phyloP scores from a whole-genome alignment of 495 filamentous ascomycete species.

The Polyplosphaeria fusca region DNA sequence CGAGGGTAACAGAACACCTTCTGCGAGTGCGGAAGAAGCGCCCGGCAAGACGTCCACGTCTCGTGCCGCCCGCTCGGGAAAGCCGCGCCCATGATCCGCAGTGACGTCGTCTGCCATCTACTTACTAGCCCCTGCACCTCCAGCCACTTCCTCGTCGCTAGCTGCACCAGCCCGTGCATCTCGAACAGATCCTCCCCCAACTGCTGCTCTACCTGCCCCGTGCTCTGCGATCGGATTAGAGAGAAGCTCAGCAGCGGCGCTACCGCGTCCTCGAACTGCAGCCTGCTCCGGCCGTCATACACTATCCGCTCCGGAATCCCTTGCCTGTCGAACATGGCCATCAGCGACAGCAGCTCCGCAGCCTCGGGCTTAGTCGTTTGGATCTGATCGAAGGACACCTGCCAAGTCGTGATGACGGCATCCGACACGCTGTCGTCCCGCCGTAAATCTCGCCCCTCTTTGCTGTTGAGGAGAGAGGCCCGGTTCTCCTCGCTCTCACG shows the following conservation, averaged over 20 bases:
- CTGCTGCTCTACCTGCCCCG: too few species aligned
- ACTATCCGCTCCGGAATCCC: conserved; percentile 3
- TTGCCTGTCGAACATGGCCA: conserved; percentile 10
- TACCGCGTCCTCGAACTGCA: not conserved
- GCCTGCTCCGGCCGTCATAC: not conserved
- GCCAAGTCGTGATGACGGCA: conserved; percentile 2
- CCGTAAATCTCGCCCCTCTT: not conserved
- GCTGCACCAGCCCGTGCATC: conserved; percentile 19
- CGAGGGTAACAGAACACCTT: too few species aligned
- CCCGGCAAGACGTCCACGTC: too few species aligned
- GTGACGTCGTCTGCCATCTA: too few species aligned
- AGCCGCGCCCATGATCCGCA: too few species aligned
- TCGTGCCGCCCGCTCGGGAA: too few species aligned
- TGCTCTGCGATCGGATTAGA: not conserved
- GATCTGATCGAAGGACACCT: conserved; percentile 1
- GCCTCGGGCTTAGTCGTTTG: not conserved
- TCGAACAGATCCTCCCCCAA: conserved; percentile 2
- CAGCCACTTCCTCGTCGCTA: conserved; percentile 19
- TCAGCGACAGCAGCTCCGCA: conserved; percentile 3
- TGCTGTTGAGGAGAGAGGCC: not conserved
- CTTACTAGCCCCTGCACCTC: too few species aligned
- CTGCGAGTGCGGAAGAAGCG: too few species aligned
- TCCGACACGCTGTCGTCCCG: not conserved
- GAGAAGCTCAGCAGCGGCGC: conserved; percentile 9
- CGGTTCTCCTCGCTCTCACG: not conserved